Evolutionary conservation across 1,139 yeast genomes (phyloP).

Genomic region (Candida sanyaensis): DNA sequence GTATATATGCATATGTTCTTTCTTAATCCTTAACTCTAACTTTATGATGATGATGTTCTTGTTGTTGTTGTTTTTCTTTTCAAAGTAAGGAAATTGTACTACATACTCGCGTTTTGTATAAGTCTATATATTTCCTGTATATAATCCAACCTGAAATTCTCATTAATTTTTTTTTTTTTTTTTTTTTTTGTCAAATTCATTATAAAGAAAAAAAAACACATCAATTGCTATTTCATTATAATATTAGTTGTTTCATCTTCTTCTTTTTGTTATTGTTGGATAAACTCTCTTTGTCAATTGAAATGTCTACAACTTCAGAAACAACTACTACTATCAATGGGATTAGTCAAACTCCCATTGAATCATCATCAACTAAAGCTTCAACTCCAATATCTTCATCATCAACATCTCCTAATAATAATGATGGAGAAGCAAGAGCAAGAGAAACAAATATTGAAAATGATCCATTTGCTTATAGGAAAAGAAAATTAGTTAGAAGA

Average conservation of each 20-base stretch:
- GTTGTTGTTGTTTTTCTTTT: too few relatives aligned
- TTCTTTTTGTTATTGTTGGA: background rate
- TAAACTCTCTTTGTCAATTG: background rate
- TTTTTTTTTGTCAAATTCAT: too few relatives aligned
- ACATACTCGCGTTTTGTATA: too few relatives aligned
- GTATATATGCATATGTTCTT: too few relatives aligned
- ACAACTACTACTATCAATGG: slow-evolving; percentile 1
- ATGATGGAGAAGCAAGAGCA: background rate
- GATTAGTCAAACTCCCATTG: background rate
- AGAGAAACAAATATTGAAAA: background rate
- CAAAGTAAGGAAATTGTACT: too few relatives aligned
- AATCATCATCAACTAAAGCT: slow-evolving; percentile 1
- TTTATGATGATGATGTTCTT: too few relatives aligned
- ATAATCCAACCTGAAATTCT: background rate
- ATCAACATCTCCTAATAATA: too few relatives aligned
- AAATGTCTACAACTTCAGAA: slow-evolving; percentile 2
- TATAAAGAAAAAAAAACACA: too few relatives aligned
- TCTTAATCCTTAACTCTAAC: too few relatives aligned
- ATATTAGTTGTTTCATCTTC: background rate
- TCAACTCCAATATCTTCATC: background rate
- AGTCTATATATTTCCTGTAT: background rate
- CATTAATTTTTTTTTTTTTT: background rate
- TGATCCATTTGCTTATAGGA: slow-evolving; percentile 23
- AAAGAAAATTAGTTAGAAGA: slow-evolving; percentile 43
- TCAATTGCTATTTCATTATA: background rate